Conservation (phyloP, 495 filamentous ascomycete species). For the Tuber umbilicatum region DNA sequence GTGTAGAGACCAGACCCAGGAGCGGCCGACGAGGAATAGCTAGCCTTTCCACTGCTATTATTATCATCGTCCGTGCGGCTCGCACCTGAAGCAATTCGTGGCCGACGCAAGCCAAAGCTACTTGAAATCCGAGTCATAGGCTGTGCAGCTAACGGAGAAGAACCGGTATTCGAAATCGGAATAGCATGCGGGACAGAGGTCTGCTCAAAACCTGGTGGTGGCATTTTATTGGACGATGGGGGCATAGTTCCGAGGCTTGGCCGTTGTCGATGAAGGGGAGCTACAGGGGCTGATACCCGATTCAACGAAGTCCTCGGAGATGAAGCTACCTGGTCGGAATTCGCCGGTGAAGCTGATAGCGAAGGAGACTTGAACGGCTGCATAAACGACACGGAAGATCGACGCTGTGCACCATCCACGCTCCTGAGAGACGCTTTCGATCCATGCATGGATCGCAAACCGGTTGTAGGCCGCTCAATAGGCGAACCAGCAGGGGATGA, state of each 20-base stretch:
- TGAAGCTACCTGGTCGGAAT: slow-evolving; percentile 49
- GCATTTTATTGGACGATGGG: slow-evolving; percentile 21
- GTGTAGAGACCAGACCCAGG: slow-evolving; percentile 77
- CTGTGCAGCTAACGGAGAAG: slow-evolving; percentile 46
- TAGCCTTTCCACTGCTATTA: slow-evolving; percentile 78
- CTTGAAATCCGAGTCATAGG: slow-evolving; percentile 66
- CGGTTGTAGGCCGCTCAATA: slow-evolving; percentile 54
- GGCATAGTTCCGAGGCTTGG: slow-evolving; percentile 30
- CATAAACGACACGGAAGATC: slow-evolving; percentile 86
- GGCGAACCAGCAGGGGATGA: slow-evolving; percentile 55
- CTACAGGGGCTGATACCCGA: slow-evolving; percentile 38
- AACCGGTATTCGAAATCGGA: slow-evolving; percentile 11
- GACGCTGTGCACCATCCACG: slow-evolving; percentile 50
- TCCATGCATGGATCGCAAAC: slow-evolving; percentile 52
- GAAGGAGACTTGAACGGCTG: slow-evolving; percentile 87
- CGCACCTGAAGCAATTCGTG: slow-evolving; percentile 64
- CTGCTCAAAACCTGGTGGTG: background rate
- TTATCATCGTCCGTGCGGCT: slow-evolving; percentile 77
- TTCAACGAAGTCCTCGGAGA: slow-evolving; percentile 60
- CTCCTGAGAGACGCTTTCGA: slow-evolving; percentile 54
- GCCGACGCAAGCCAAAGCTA: slow-evolving; percentile 80
- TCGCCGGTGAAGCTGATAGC: slow-evolving; percentile 77
- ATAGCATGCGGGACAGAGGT: background rate
- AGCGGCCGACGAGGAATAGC: slow-evolving; percentile 73
- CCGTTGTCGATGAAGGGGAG: slow-evolving; percentile 28